Evolutionary conservation across 176 grass and related monocot species (phyloP), one percentile per base, ranked within the genome.

Genomic region (Ensete ventricosum): DNA sequence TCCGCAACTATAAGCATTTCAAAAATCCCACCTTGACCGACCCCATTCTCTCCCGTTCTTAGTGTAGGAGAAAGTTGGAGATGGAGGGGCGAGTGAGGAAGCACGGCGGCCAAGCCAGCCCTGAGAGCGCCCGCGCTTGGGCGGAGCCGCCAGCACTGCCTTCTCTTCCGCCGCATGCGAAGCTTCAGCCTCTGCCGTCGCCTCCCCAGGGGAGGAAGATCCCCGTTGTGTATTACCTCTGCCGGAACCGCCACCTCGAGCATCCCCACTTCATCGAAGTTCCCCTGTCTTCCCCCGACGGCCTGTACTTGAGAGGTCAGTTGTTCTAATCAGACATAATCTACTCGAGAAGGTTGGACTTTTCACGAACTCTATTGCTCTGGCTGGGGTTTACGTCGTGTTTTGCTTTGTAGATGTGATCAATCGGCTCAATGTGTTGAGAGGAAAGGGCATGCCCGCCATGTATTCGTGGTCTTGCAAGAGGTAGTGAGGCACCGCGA

Each of bases 391-490:
- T 43, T 43, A 43, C 34, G 34, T 43, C 34, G 57, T 19, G 23
- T 68, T 54, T 74, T 24, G 14, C 19, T 48, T 82, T 64, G 49
- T 72, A 96, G 90, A 97, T 87, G 84, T 93, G 58, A 88, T 88
- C 53, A 83, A 83, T n/a, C 87, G 91, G 6, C 89, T 97, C 11
- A 93, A 93, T 85, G 11, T 49, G 69, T 83, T 97, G 50, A 86
- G 93, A 60, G 93, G 90, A 81, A 92, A 90, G 72, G 90, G 87
- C 66, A 90, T 97, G 87, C 76, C 90, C 0, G 51, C 79, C 9
- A 83, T 90, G 87, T 97, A 97, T 81, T 87, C 93, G 20, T 97
- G 93, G 93, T 97, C 93, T 57, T 97, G 93, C 78, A 97, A 93
- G 88, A 92, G 93, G 89, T 92, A 88, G 2, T 14, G 14, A 54